A percentile compares a stretch with the other conserved stretches of the same genome.
Conservation (phyloP, 2,329 filamentous ascomycete species). For the Bimuria novae-zelandiae region DNA sequence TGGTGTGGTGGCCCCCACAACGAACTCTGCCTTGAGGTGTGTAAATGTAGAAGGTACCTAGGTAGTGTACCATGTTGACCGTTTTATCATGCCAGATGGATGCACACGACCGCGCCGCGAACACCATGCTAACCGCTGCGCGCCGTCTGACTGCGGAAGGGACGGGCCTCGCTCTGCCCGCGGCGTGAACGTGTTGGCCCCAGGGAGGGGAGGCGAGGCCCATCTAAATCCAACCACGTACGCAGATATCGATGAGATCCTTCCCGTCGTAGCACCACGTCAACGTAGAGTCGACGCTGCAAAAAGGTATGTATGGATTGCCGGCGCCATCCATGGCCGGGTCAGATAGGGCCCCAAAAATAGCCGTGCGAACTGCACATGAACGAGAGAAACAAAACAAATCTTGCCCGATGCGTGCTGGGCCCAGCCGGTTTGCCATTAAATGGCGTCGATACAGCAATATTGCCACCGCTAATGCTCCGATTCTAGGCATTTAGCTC, state of each 20-base stretch:
- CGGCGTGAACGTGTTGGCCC: constrained; percentile 9
- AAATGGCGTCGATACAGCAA: constrained; percentile 16
- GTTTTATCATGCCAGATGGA: background rate
- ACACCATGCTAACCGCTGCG: constrained; percentile 4
- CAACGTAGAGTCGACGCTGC: background rate
- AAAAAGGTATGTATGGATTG: constrained; percentile 10
- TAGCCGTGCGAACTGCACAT: constrained; percentile 24
- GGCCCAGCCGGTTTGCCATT: background rate
- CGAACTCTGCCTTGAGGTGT: background rate
- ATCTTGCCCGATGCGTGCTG: constrained; percentile 17
- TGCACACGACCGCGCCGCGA: background rate
- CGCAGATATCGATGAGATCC: too few species aligned
- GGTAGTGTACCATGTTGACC: background rate
- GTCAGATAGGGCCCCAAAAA: constrained; percentile 32
- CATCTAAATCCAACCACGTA: background rate
- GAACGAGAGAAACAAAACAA: constrained; percentile 25
- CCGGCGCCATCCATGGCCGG: constrained; percentile 11
- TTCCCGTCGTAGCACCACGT: background rate
- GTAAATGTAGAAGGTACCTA: too few species aligned
- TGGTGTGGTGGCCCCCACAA: background rate
- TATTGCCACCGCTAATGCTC: constrained; percentile 12
- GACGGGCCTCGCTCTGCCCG: constrained; percentile 19
- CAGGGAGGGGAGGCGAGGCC: background rate
- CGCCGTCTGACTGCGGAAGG: constrained; percentile 11
- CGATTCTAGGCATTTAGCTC: constrained; percentile 4